Base-by-base conservation (phyloP, 345 rosid genomes). In the Laguncularia racemosa region DNA sequence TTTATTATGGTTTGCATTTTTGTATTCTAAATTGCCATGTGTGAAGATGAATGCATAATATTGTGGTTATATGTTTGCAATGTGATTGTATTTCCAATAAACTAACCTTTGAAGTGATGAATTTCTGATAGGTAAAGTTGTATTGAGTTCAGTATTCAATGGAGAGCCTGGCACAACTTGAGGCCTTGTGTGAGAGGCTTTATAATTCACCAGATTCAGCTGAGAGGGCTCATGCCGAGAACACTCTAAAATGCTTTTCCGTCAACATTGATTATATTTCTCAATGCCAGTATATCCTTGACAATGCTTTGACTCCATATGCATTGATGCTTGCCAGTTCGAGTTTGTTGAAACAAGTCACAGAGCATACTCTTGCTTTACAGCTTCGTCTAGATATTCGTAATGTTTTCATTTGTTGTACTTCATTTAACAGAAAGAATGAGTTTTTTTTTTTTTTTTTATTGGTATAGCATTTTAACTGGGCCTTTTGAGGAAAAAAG, bases 271-370 rank as follows among this genome's bases (percentile, higher is more conserved):
- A 95, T 45, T 95, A 90, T 76, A 95, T 95, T 46, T 78, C 96
- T 0, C 96, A 95, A 58, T 95, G 99, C 63, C 99, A 90, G 67
- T 95, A 75, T 83, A 95, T 95, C 71, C 97, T 95, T 15, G 99
- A 95, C 74, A 84, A 95, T 67, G 92, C 99, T 20, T 68, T 86
- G 73, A 90, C 90, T 68, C 97, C 99, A 28, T 95, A 95, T 14
- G 90, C 99, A 0, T 74, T 95, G 72, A 95, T 95, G 99, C 97
- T 95, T 14, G 99, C 99, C 51, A 90, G 97, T 81, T 90, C 99
- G 45, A 95, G 97, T 71, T 73, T 93, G 71, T 55, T 93, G 60
- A 89, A 87, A 79, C 99, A 89, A 85, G 97, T 93, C 59, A 86
- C 99, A 1, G 99, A 89, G 70, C 97, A 89, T 65, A 85, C 83